Evolutionary conservation across 139 green algal genomes (phyloP), one percentile per base, ranked within the genome.

Genomic region (Chlorella sp.): DNA sequence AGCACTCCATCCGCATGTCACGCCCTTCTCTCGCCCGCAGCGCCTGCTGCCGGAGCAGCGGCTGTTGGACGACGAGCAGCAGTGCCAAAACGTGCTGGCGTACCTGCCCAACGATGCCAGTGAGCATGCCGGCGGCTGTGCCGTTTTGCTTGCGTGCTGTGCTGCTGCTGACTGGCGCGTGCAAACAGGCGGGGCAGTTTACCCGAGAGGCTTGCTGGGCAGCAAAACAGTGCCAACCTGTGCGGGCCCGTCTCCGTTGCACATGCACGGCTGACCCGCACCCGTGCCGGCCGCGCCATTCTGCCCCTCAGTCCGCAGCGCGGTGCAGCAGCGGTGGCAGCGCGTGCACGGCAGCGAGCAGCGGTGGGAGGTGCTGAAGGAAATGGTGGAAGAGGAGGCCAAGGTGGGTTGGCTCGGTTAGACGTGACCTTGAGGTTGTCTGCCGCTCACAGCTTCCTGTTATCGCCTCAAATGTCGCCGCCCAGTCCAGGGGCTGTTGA

Each of bases 1-100:
- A n/a, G n/a, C n/a, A n/a, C n/a, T n/a, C 36, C 6, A 20, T 13
- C 36, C 36, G n/a, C 65, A 14, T 16, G 32, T 26, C 65, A 38
- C 34, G 19, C 14, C 32, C n/a, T 1, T n/a, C 2, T 54, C 11
- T 14, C 40, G 3, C 19, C 17, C 82, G 79, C 91, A 95, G 90
- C 73, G 43, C 41, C 85, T 97, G 17, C 86, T 97, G 68, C 93
- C 93, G 1, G 34, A 91, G 65, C 94, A 98, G 88, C 48, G 73
- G 48, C 92, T 99, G 79, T 84, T 99, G 51, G 91, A 89, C 70
- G 78, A 89, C 26, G 43, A 87, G 8, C 74, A 89, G 70, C 68
- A 84, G 26, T 86, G 54, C 68, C 85, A 93, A 80, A 85, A 58
- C 9, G 80, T 97, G 24, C 91, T 97, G 78, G 64, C 86, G 30